Conservation (phyloP, 2,329 filamentous ascomycete species). For the Ceratocystis lukuohia region DNA sequence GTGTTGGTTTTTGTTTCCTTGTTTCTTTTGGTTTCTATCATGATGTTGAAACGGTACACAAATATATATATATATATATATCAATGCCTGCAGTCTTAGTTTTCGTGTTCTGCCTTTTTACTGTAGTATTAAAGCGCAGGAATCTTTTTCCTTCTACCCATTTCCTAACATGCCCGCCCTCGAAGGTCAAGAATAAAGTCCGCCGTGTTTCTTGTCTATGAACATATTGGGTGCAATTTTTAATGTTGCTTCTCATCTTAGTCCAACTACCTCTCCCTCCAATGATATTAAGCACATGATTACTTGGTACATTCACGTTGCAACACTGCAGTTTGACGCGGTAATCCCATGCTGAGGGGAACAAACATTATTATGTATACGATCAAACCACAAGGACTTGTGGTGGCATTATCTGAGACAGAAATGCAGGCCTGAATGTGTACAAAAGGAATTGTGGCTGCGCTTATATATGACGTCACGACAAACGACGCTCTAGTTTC, state of each 20-base stretch:
- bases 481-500: too few relatives aligned
- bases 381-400: neutral
- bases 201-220: too few relatives aligned
- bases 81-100: too few relatives aligned
- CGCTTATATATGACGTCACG: too few relatives aligned
- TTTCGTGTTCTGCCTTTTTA: too few relatives aligned
- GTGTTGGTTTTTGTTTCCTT: neutral
- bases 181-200: too few relatives aligned
- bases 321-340: neutral
- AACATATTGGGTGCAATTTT: neutral
- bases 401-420: neutral
- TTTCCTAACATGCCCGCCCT: too few relatives aligned
- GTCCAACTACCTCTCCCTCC: neutral
- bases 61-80: neutral
- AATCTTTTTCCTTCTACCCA: too few relatives aligned
- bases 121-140: too few relatives aligned
- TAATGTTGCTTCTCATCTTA: neutral
- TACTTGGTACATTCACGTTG: neutral
- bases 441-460: too few relatives aligned
- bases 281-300: neutral
- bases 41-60: neutral
- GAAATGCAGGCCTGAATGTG: too few relatives aligned
- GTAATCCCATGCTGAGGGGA: neutral
- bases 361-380: neutral
- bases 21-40: neutral